Base-by-base conservation (phyloP, 805 yeast genomes). In the Starmerella bombi region DNA sequence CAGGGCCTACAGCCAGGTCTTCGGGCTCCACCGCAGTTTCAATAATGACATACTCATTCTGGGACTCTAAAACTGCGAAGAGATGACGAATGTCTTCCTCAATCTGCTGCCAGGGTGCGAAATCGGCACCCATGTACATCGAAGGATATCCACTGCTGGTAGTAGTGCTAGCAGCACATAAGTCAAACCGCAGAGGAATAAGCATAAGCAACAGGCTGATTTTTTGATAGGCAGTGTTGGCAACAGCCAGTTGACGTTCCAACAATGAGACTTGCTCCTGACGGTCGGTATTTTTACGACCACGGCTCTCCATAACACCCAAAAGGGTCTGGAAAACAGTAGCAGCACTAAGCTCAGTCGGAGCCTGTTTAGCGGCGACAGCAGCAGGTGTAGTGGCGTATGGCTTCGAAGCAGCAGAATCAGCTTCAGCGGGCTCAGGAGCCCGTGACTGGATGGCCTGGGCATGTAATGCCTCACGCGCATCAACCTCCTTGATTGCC, bases 211-310 rank as follows among this genome's bases (percentile, higher is more conserved):
- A 75, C 38, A 85, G 72, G 31, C 79, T 66, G 52, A 91, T 82
- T 49, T 68, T 66, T 65, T 91, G 93, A 61, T 81, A 91, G 22
- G 83, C 71, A 32, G 65, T 62, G 9, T 72, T 65, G 41, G 77
- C 68, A 9, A 63, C 54, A 17, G 55, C 52, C 36, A 71, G 51
- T 16, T 82, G 66, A 35, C 66, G 68, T 63, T 81, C 94, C 56
- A 91, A 68, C 34, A 70, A 66, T 41, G 65, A 64, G 49, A 85
- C 74, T 62, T 88, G 94, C 60, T 82, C 93, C 48, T 59, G 60
- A 49, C 77, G 74, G 60, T 88, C 94, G 48, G 84, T 80, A 60
- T 83, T 85, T 69, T 83, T 88, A 70, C 86, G 86, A 68, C 98
- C 98, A 65, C 98, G 78, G 37, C 85, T 70, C 62, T 91, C 97